Conservation (phyloP, 306 rosid species). For the Cucumis cinereus region DNA sequence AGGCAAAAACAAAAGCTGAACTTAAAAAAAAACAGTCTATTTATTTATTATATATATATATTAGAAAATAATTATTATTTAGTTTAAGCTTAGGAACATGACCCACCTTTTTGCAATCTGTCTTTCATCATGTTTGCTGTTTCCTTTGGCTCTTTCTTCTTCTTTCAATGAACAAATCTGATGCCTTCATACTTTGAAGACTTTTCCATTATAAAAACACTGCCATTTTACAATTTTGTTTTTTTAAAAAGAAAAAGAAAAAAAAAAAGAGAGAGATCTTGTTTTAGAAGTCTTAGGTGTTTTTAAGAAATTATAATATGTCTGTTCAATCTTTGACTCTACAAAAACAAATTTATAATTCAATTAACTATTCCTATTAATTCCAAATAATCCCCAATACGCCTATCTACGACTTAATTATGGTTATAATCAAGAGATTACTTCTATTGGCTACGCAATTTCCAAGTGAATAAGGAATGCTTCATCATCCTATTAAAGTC, state of each 20-base stretch:
- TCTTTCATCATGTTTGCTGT: not conserved
- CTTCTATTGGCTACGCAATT: not conserved
- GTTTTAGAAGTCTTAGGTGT: not conserved
- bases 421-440: not conserved
- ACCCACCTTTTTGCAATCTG: not conserved
- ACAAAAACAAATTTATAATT: not conserved
- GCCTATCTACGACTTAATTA: not conserved
- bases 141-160: constrained; percentile 4
- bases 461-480: not conserved
- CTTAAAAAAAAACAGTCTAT: not conserved
- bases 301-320: not conserved
- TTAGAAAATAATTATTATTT: not conserved
- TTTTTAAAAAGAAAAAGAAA: not conserved
- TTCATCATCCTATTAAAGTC: not conserved
- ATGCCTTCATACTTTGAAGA: not conserved
- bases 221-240: not conserved
- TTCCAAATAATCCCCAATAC: not conserved
- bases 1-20: not conserved
- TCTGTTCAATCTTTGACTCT: not conserved
- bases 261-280: not conserved
- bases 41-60: too few species aligned
- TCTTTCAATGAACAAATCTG: not conserved
- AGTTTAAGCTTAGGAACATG: not conserved
- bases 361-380: too few species aligned
- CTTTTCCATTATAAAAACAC: not conserved